phyloP scores from a whole-genome alignment of 768 basidiomycete species.

The Trametes villosa region DNA sequence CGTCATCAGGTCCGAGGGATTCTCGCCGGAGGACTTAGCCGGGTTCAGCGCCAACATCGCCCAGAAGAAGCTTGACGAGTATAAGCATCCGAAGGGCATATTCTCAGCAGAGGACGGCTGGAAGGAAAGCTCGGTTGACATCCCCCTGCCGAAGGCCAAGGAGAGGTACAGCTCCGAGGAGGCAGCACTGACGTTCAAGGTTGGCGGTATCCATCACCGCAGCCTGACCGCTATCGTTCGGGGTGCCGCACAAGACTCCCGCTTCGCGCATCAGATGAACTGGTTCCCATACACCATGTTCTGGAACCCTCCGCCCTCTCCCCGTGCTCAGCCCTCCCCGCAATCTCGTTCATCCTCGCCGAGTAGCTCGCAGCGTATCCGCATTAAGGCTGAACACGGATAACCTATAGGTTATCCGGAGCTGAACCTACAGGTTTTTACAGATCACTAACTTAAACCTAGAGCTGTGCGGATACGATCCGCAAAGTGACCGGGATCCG shows the following conservation, averaged over 20 bases:
- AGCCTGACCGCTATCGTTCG: no score
- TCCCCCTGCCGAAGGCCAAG: conserved; percentile 28
- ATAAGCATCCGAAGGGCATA: background rate
- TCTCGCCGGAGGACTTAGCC: background rate
- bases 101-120: conserved; percentile 25
- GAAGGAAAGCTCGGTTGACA: conserved; percentile 19
- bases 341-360: background rate
- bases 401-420: no score
- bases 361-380: background rate
- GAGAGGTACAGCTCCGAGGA: conserved; percentile 20
- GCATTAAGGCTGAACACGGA: no score
- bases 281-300: background rate
- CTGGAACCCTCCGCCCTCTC: background rate
- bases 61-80: conserved; percentile 21
- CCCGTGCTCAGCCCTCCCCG: background rate
- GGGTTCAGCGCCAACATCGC: background rate
- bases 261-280: background rate
- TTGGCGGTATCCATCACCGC: conserved; percentile 35
- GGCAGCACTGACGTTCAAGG: conserved; percentile 33
- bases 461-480: no score
- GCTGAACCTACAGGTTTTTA: no score
- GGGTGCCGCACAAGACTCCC: background rate
- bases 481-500: conserved; percentile 14
- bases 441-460: no score
- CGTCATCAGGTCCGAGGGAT: background rate